phyloP scores from a whole-genome alignment of 176 grass and related monocot genomes.

The Canna indica region DNA sequence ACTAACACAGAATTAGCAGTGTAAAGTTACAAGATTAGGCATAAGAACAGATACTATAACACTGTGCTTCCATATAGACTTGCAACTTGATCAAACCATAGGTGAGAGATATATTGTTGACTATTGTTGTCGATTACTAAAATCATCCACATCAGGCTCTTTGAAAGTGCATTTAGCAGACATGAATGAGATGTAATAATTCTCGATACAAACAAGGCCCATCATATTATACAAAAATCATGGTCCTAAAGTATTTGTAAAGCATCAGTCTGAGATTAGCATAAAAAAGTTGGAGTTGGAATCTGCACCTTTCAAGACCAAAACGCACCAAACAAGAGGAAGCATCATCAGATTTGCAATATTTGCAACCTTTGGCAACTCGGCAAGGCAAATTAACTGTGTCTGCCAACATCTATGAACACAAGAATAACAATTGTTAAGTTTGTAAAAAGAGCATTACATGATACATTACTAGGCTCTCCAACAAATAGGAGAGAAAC shows the following conservation, averaged over 20 bases:
- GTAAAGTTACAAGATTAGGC: not conserved
- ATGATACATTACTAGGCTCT: too few relatives aligned
- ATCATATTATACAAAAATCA: not conserved
- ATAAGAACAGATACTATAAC: not conserved
- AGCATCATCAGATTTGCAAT: slow-evolving; percentile 77
- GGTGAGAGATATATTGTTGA: not conserved
- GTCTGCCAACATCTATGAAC: slow-evolving; percentile 68
- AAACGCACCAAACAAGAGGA: slow-evolving; percentile 88
- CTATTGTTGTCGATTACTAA: not conserved
- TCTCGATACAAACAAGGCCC: not conserved
- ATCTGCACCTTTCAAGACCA: slow-evolving; percentile 70
- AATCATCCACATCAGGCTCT: not conserved
- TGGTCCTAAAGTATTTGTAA: not conserved
- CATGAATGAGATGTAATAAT: not conserved
- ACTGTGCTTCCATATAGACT: not conserved
- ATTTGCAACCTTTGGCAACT: slow-evolving; percentile 91
- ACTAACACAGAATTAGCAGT: not conserved
- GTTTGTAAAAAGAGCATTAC: not conserved
- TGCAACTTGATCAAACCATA: not conserved
- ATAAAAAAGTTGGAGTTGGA: not conserved
- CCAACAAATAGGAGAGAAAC: not conserved
- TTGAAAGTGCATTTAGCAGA: not conserved
- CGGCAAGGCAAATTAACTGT: slow-evolving; percentile 80
- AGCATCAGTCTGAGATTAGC: not conserved
- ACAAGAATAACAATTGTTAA: slow-evolving; percentile 12